Evolutionary conservation across 805 yeast species (phyloP).

Genomic region (Zygotorulaspora danielsina): DNA sequence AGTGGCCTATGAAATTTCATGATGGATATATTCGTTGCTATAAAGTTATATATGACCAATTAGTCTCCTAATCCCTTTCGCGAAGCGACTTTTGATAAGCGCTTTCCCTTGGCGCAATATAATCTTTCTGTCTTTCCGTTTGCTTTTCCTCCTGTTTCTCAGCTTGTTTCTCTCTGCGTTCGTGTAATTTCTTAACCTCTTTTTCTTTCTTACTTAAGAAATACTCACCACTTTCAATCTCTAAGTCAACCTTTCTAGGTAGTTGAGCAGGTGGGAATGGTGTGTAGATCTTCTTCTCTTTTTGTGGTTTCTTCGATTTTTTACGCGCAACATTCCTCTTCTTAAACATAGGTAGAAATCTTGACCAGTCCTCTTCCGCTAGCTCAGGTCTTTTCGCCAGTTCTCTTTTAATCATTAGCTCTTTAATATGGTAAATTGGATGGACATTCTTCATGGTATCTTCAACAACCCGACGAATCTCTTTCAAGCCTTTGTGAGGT

Average conservation of each 20-base stretch:
- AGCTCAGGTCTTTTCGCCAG: constrained; percentile 91
- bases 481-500: constrained; percentile 87
- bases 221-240: constrained; percentile 97
- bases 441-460: constrained; percentile 96
- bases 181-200: constrained; percentile 62
- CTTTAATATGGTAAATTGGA: constrained; percentile 97
- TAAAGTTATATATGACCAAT: too few species aligned
- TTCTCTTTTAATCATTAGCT: constrained; percentile 95
- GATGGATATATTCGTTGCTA: too few species aligned
- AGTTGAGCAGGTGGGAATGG: constrained; percentile 98
- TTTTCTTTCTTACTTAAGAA: constrained; percentile 86
- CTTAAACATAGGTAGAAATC: constrained; percentile 94
- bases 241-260: constrained; percentile 95
- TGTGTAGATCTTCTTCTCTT: constrained; percentile 73
- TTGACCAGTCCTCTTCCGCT: constrained; percentile 93
- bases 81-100: constrained; percentile 45
- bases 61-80: too few species aligned
- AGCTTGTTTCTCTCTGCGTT: constrained; percentile 74
- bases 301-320: constrained; percentile 68
- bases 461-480: constrained; percentile 87
- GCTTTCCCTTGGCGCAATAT: constrained; percentile 80
- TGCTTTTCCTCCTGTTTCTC: constrained; percentile 62
- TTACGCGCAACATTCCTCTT: constrained; percentile 93
- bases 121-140: constrained; percentile 70
- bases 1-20: too few species aligned